These are phyloP conservation scores for Eremomyces bilateralis DNA, from an alignment of 495 filamentous ascomycete genomes.

Conservation along the genomic window DNA sequence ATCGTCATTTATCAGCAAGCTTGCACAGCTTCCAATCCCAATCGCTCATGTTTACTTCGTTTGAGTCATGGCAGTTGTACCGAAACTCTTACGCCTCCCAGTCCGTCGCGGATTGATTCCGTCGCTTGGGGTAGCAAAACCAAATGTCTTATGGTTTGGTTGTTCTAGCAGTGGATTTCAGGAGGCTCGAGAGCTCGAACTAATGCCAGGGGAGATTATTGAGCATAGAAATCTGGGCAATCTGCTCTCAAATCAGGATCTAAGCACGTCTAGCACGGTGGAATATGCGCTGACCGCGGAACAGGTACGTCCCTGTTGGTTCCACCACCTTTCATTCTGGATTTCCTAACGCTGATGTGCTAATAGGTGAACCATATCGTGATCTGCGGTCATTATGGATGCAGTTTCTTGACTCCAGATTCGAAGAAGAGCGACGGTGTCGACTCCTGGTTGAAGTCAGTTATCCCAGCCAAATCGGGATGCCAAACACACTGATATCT, in stretches of 20 bases:
- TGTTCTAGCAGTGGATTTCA: slow-evolving; percentile 21
- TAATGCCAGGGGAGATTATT: slow-evolving; percentile 20
- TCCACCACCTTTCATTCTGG: slow-evolving; percentile 2
- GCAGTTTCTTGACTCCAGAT: slow-evolving; percentile 18
- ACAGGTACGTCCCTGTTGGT: slow-evolving; percentile 10
- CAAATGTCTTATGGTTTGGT: slow-evolving; percentile 25
- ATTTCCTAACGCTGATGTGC: no score
- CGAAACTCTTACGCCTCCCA: no score
- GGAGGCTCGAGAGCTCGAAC: slow-evolving; percentile 18
- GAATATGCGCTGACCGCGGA: slow-evolving; percentile 19
- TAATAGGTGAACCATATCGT: slow-evolving; percentile 22
- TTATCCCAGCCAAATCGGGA: background rate
- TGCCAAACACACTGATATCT: background rate
- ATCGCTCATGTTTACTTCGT: no score
- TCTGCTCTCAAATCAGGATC: slow-evolving; percentile 19
- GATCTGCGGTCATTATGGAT: slow-evolving; percentile 25
- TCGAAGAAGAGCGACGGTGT: slow-evolving; percentile 3
- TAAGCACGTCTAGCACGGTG: slow-evolving; percentile 17
- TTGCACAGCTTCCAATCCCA: no score
- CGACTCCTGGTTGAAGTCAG: slow-evolving; percentile 12
- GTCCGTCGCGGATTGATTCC: slow-evolving; percentile 15
- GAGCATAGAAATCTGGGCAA: slow-evolving; percentile 23
- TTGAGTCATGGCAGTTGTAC: slow-evolving; percentile 13
- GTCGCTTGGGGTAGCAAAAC: slow-evolving; percentile 9
- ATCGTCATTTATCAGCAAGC: no score